These are phyloP conservation scores for Angomonas ambiguus DNA, from an alignment of 208 protist genomes.

Conservation along the genomic window DNA sequence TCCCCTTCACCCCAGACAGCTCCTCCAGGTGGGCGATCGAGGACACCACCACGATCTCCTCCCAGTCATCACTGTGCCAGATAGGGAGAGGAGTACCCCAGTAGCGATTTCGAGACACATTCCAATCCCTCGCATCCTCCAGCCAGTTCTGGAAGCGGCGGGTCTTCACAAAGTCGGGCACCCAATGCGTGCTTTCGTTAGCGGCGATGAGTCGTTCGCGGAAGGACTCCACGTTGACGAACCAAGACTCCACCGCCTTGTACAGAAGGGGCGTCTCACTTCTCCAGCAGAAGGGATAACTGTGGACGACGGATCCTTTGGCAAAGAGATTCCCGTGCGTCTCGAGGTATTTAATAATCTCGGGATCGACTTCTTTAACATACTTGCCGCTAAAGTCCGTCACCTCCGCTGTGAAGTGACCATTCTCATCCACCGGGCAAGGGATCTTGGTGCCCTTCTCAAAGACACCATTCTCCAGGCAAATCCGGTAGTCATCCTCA, in stretches of 20 bases:
- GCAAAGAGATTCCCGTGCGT: conserved; percentile 86
- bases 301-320: conserved; percentile 92
- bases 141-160: conserved; percentile 99
- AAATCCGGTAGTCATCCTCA: conserved; percentile 99
- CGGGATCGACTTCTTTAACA: conserved; percentile 97
- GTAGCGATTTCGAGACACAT: conserved; percentile 98
- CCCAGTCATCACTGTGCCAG: conserved; percentile 96
- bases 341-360: conserved; percentile 96
- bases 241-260: conserved; percentile 98
- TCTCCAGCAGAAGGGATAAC: conserved; percentile 99
- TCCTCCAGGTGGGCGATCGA: conserved; percentile 97
- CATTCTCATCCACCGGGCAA: conserved; percentile 99
- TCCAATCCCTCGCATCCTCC: conserved; percentile 97
- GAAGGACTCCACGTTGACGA: conserved; percentile 97
- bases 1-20: conserved; percentile 83
- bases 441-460: conserved; percentile 55
- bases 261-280: conserved; percentile 99
- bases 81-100: conserved; percentile 99
- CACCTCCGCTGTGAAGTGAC: conserved; percentile 95
- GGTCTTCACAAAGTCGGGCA: conserved; percentile 97
- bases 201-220: conserved; percentile 94
- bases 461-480: conserved; percentile 94
- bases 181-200: conserved; percentile 97
- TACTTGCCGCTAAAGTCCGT: conserved; percentile 93
- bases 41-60: conserved; percentile 95